A percentile compares a stretch with the other conserved stretches of the same genome.
Conservation (phyloP, 139 green algal species). For the Pseudopediastrum boryanum region DNA sequence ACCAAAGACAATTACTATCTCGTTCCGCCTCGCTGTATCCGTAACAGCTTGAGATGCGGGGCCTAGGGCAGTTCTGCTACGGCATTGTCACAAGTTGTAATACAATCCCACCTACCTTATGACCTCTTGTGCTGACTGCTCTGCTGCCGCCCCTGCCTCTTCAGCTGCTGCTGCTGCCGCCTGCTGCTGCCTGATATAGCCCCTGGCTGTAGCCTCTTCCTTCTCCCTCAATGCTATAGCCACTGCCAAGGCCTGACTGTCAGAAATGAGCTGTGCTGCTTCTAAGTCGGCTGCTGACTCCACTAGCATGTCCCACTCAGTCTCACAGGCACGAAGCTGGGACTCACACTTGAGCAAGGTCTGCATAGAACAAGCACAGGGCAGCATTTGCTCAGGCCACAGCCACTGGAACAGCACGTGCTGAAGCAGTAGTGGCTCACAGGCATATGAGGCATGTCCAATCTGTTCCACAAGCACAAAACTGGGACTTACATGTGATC, state of each 20-base stretch:
- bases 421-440: neutral
- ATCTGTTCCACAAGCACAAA: neutral
- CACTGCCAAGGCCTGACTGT: neutral
- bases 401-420: neutral
- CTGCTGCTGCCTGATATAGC: neutral
- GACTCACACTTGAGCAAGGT: conserved; percentile 27
- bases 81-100: neutral
- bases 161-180: neutral
- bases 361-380: neutral
- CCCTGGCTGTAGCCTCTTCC: neutral
- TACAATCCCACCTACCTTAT: neutral
- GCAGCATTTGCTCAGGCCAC: neutral
- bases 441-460: neutral
- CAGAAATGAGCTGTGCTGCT: neutral
- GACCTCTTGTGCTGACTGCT: neutral
- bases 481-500: neutral
- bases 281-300: conserved; percentile 8
- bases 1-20: neutral
- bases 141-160: neutral
- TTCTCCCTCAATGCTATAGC: neutral
- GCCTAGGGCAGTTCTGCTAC: neutral
- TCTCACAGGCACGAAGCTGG: conserved; percentile 16
- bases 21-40: neutral
- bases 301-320: conserved; percentile 11
- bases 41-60: neutral